Base-by-base conservation (phyloP, 2,329 filamentous ascomycete species). In the Ascosphaera acerosa region DNA sequence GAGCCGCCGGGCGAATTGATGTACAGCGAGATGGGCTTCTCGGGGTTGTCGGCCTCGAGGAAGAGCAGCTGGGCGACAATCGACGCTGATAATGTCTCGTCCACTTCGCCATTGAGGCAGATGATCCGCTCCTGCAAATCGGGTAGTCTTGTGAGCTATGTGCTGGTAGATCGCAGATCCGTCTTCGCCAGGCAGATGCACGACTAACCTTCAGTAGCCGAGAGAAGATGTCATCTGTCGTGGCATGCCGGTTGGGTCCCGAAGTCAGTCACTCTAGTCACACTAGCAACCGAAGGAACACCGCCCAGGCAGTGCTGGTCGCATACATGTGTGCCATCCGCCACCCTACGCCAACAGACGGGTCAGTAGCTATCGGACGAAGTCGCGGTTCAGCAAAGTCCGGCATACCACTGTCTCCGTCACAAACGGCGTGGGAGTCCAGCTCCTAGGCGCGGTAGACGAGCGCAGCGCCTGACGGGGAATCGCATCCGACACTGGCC, bases 1-100 rank as follows among this genome's bases (percentile, higher is more conserved):
- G 76, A 84, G 34, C 87, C 87, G 31, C 87, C 87, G 0, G 84
- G 84, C 0, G 78, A 90, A 57, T 97, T 91, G 52, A 97, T 97
- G 53, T 97, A 97, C 51, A 97, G 76, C 32, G 77, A 87, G 40
- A 97, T 94, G 9, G 81, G 76, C 51, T 91, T 92, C 34, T 89
- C 70, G 3, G 84, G 82, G 45, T 78, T 80, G 47, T 97, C 87
- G 44, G 84, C 87, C 61, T 97, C 89, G 51, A 97, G 80, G 66
- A 82, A 97, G 38, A 97, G 74, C 15, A 97, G 70, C 50, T 97
- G 89, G 2, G 87, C 80, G 17, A 94, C 84, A 38, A 94, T 80
- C 26, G 76, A 77, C n/a, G 87, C 84, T 22, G 81, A 90, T 41
- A 87, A 70, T 26, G 67, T 73, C 47, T 91, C 78, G 55, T 94